These are phyloP conservation scores for Larix sibirica DNA, from an alignment of 83 land plant species.

Conservation along the genomic window DNA sequence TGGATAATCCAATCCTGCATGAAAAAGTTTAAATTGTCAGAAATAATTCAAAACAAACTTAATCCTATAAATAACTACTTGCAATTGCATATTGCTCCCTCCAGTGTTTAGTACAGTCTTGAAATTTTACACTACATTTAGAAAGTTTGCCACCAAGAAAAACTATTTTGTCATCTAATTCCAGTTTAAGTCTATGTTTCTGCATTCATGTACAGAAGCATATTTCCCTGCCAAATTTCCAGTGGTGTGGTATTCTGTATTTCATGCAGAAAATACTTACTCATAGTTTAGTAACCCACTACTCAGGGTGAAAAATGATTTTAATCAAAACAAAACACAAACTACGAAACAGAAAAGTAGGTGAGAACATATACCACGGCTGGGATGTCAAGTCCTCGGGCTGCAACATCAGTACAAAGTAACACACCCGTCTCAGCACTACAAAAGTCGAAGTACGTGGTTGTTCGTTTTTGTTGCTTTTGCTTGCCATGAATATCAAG, in stretches of 20 bases:
- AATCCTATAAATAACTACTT: background rate
- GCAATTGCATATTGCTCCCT: background rate
- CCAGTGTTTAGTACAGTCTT: too few species aligned
- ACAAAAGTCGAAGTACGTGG: slow-evolving; percentile 93
- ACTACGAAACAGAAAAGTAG: background rate
- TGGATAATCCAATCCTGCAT: slow-evolving; percentile 95
- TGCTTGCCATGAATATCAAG: slow-evolving; percentile 95
- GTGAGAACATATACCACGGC: slow-evolving; percentile 68
- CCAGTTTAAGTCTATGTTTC: too few species aligned
- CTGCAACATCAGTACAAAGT: slow-evolving; percentile 96
- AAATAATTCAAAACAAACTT: background rate
- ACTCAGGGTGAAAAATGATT: too few species aligned
- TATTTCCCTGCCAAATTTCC: too few species aligned
- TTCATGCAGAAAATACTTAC: too few species aligned
- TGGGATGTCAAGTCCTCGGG: slow-evolving; percentile 97
- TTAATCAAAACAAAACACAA: too few species aligned
- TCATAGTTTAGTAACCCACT: too few species aligned
- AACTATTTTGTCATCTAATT: too few species aligned
- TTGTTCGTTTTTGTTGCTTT: slow-evolving; percentile 92
- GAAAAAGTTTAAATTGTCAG: background rate
- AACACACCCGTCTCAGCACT: slow-evolving; percentile 91
- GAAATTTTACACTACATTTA: too few species aligned
- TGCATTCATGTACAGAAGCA: too few species aligned
- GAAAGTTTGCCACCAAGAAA: too few species aligned
- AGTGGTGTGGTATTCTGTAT: too few species aligned